Evolutionary conservation across 2,329 filamentous ascomycete genomes (phyloP).

Genomic region (Cercospora sp.): DNA sequence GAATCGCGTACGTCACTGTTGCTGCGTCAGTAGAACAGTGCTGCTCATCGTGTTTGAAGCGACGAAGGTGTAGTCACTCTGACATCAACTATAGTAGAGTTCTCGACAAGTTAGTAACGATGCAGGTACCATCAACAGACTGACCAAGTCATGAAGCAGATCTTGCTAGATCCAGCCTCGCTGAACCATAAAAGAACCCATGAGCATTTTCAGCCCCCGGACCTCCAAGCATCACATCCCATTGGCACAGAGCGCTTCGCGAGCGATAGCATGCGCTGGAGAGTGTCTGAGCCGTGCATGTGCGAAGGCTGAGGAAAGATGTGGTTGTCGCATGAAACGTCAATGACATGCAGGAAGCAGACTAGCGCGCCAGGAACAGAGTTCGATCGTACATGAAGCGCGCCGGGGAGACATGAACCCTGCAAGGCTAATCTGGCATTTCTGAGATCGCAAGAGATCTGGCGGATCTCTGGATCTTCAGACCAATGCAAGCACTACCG

Average conservation of each 20-base stretch:
- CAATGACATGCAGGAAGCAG: constrained; percentile 25
- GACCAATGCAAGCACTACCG: constrained; percentile 19
- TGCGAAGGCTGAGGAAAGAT: background rate
- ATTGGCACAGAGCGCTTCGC: background rate
- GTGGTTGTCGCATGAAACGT: constrained; percentile 17
- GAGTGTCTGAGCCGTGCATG: background rate
- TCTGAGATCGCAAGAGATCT: constrained; percentile 13
- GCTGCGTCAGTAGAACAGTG: background rate
- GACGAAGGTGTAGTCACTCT: constrained; percentile 7
- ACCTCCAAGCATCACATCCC: background rate
- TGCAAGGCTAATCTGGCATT: constrained; percentile 20
- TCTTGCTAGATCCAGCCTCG: background rate
- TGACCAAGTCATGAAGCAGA: background rate
- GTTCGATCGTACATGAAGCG: constrained; percentile 15
- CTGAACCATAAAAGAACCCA: background rate
- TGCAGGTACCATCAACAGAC: background rate
- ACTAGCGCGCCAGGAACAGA: constrained; percentile 27
- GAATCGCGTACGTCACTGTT: background rate
- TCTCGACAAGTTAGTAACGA: background rate
- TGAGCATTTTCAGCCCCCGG: background rate
- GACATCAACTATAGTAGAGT: constrained; percentile 5
- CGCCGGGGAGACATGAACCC: constrained; percentile 4
- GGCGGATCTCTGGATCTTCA: constrained; percentile 9
- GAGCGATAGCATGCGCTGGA: background rate
- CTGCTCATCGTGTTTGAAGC: background rate